Percentiles rank a stretch among this genome's conserved stretches.
Conservation (phyloP, 768 basidiomycete species). For the Epithele typhae region DNA sequence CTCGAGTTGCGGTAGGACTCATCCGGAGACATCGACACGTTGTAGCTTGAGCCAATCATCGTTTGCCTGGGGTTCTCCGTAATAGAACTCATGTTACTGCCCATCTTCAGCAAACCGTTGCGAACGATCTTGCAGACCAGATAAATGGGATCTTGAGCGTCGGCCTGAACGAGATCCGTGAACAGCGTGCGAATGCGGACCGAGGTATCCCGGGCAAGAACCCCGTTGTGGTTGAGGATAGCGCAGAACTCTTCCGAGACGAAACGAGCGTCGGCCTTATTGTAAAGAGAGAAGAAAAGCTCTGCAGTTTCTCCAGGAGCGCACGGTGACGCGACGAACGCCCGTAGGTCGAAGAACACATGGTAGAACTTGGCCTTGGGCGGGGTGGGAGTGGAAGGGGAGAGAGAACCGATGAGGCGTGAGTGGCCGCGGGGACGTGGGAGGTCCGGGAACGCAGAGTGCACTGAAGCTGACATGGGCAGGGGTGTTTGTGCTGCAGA, state of each 20-base stretch:
- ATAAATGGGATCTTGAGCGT: conserved; percentile 82
- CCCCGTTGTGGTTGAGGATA: conserved; percentile 88
- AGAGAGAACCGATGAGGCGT: conserved; percentile 31
- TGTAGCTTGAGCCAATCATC: conserved; percentile 5
- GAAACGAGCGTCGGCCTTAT: conserved; percentile 77
- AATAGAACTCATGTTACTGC: conserved; percentile 45
- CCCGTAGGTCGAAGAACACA: conserved; percentile 84
- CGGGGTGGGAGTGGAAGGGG: conserved; percentile 19
- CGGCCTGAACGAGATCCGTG: conserved; percentile 80
- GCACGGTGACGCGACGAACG: conserved; percentile 89
- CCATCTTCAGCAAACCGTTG: conserved; percentile 81
- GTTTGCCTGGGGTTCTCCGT: conserved; percentile 40
- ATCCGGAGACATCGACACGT: conserved; percentile 2
- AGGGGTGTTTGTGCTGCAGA: conserved; percentile 51
- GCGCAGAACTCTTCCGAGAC: conserved; percentile 92
- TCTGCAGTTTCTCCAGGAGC: conserved; percentile 90
- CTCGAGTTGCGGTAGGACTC: conserved; percentile 14
- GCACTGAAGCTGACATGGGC: conserved; percentile 27
- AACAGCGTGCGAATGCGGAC: conserved; percentile 82
- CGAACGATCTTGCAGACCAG: conserved; percentile 89
- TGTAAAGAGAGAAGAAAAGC: conserved; percentile 91
- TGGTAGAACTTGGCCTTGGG: conserved; percentile 73
- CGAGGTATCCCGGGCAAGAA: conserved; percentile 73
- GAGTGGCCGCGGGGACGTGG: conserved; percentile 30
- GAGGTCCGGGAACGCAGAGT: conserved; percentile 69